These are phyloP conservation scores for Zangia roseola DNA, from an alignment of 768 basidiomycete species.

Conservation along the genomic window DNA sequence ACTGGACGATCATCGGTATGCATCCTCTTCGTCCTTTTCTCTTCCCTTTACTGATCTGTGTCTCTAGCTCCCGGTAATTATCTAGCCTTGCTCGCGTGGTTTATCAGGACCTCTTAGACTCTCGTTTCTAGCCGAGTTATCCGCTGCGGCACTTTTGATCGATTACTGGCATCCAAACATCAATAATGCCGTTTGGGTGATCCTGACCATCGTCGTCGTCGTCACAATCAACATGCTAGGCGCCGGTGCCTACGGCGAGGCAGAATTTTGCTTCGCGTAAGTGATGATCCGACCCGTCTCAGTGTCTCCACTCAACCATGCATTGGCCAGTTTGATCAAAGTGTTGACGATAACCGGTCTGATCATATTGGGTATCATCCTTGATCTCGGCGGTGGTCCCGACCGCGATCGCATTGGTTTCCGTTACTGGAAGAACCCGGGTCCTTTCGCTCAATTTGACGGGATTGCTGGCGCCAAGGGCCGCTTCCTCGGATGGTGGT, in stretches of 20 bases:
- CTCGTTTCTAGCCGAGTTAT: constrained; percentile 28
- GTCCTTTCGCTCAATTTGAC: constrained; percentile 77
- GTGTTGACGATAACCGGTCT: constrained; percentile 80
- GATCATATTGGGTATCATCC: constrained; percentile 65
- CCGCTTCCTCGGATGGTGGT: constrained; percentile 71
- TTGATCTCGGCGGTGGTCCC: constrained; percentile 90
- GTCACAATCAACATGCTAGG: constrained; percentile 75
- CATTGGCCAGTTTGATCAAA: constrained; percentile 63
- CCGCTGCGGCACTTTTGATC: constrained; percentile 66
- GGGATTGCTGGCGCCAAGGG: constrained; percentile 68
- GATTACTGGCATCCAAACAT: constrained; percentile 63
- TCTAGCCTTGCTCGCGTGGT: background rate
- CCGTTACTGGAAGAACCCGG: constrained; percentile 83
- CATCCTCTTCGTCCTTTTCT: background rate
- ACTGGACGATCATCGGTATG: constrained; percentile 28
- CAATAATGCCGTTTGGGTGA: constrained; percentile 75
- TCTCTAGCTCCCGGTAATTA: constrained; percentile 26
- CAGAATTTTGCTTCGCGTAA: constrained; percentile 83
- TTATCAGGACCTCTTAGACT: constrained; percentile 1
- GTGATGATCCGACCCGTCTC: constrained; percentile 1
- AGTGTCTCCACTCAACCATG: background rate
- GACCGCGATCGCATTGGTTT: constrained; percentile 62
- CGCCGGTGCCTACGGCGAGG: constrained; percentile 78
- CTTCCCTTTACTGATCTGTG: background rate
- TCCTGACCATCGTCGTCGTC: constrained; percentile 72